phyloP scores from a whole-genome alignment of 257 asterid species.

The Salvia splendens region DNA sequence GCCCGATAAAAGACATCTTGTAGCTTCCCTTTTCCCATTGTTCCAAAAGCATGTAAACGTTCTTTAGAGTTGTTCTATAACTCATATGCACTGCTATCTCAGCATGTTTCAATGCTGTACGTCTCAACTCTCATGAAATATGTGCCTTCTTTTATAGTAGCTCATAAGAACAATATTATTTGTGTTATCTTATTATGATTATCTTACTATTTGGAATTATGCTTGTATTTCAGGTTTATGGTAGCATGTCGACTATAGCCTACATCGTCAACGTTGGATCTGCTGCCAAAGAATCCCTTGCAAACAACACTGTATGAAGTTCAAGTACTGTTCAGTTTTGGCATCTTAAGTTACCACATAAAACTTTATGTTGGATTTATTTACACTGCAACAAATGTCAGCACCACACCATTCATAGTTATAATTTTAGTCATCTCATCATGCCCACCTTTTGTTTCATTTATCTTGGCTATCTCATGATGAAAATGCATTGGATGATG shows the following conservation, averaged over 20 bases:
- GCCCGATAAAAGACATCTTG: constrained; percentile 72
- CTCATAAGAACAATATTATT: not conserved
- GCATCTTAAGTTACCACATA: too few species aligned
- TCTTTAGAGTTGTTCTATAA: not conserved
- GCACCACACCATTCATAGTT: too few species aligned
- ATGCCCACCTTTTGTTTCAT: too few species aligned
- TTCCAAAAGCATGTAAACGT: not conserved
- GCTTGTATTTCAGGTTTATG: constrained; percentile 63
- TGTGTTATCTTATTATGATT: constrained; percentile 5
- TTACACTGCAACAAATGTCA: too few species aligned
- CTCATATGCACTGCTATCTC: not conserved
- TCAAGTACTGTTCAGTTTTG: not conserved
- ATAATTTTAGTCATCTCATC: too few species aligned
- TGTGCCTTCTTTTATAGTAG: not conserved
- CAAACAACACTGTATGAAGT: constrained; percentile 71
- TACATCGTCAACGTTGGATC: constrained; percentile 69
- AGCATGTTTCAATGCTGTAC: not conserved
- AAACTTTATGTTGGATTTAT: too few species aligned
- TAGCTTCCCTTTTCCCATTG: constrained; percentile 42
- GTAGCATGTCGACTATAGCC: constrained; percentile 78
- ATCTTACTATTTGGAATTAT: not conserved
- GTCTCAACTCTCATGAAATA: too few species aligned
- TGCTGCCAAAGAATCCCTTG: constrained; percentile 60
- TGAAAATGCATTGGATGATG: too few species aligned
- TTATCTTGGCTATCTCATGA: too few species aligned